Base-by-base conservation (phyloP, 176 grass and related monocot species). In the Triticum urartu region DNA sequence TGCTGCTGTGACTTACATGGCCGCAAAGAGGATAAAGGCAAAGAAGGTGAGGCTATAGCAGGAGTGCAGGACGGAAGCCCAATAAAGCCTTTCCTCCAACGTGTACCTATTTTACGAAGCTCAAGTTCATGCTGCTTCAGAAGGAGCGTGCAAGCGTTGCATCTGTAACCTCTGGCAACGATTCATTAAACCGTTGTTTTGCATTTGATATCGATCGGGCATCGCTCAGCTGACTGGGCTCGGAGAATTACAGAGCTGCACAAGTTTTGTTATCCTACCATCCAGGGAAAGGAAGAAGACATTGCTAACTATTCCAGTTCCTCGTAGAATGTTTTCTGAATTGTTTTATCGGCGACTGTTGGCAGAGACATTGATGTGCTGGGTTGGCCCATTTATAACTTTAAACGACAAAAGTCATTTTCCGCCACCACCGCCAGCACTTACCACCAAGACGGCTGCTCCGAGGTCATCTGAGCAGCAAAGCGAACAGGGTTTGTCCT, bases 1-100 rank as follows among this genome's bases (percentile, higher is more conserved):
- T 76, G 97, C 86, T 77, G 97, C 97, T 80, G 97, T 99, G 65
- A 93, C 94, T 26, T 96, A 78, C 71, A 96, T 99, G 94, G 94
- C 97, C 32, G 17, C 69, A 34, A 92, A 88, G 83, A 80, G 92
- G 42, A 94, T 99, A 86, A 96, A 83, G 78, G 72, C 80, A 38
- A 99, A 94, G 77, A 99, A 91, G 34, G 62, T 94, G 78, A 89
- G 52, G 63, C 18, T 90, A 50, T 97, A 94, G 85, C 6, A 30
- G 63, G 30, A 40, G 90, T 90, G 85, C 9, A 30, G 63, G 36
- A 80, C 28, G 32, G 39, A 22, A 85, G 50, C 17, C 1, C 26
- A 33, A 83, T 73, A 58, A 86, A 64, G 32, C 32, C 38, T 74
- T 12, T 3, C 56, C 28, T 32, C 3, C 22, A 40, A 14, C 0